A percentile compares a stretch with the other conserved stretches of the same genome.
Evolutionary conservation across 306 rosid species (phyloP).

Genomic region (Gastrolobium bilobum): DNA sequence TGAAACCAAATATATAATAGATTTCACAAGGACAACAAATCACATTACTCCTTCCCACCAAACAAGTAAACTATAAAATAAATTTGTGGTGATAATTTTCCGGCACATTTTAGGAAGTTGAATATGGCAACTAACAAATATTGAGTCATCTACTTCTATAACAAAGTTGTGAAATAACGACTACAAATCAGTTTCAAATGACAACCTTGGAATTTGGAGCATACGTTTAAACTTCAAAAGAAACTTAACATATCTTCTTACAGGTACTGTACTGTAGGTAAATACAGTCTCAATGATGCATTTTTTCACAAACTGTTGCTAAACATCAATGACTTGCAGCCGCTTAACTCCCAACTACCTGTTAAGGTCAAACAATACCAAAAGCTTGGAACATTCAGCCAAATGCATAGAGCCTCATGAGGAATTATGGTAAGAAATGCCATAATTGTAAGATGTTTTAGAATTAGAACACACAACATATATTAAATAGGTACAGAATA

Average conservation of each 20-base stretch:
- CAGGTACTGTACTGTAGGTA: slow-evolving; percentile 32
- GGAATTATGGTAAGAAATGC: background rate
- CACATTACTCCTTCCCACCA: background rate
- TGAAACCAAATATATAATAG: background rate
- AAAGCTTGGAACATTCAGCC: background rate
- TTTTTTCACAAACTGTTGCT: slow-evolving; percentile 25
- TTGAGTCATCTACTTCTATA: slow-evolving; percentile 38
- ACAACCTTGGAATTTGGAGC: slow-evolving; percentile 48
- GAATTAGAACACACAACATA: slow-evolving; percentile 1
- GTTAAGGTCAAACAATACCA: slow-evolving; percentile 20
- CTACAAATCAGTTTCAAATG: slow-evolving; percentile 52
- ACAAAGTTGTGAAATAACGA: slow-evolving; percentile 3
- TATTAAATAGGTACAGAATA: slow-evolving; percentile 23
- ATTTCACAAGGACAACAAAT: background rate
- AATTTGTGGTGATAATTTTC: slow-evolving; percentile 27
- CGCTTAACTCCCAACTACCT: slow-evolving; percentile 51
- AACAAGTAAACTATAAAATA: background rate
- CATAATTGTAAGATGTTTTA: background rate
- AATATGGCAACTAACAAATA: background rate
- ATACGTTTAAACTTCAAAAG: slow-evolving; percentile 36
- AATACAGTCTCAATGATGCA: slow-evolving; percentile 29
- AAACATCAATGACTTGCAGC: slow-evolving; percentile 37
- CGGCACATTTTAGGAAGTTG: slow-evolving; percentile 37
- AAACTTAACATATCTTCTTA: slow-evolving; percentile 39
- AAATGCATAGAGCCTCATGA: background rate